Base-by-base conservation (phyloP, 148 eudicot genomes). In the Camellia granthamiana region DNA sequence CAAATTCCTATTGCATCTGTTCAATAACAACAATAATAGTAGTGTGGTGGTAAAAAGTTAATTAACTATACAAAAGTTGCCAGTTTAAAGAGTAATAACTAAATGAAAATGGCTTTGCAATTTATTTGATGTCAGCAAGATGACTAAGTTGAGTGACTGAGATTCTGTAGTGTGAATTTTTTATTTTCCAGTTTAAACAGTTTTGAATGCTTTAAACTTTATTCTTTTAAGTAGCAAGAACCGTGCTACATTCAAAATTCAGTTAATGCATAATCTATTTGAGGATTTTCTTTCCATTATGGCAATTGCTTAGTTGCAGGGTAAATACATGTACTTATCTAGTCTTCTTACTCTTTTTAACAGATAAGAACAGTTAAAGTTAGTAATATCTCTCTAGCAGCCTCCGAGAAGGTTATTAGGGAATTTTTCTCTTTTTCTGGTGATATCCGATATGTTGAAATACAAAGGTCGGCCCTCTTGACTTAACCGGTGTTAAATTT, bases 341-440 rank as follows among this genome's bases (percentile, higher is more conserved):
- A 12, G 58, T 23, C n/a, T 54, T 66, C 46, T 42, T 4, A 10
- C 47, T 10, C 14, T 15, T 71, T 16, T 18, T 56, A 55, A 68
- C 90, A 89, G 92, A 66, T 82, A 43, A 85, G 84, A 76, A 89
- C 92, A 47, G 80, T 89, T 62, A 84, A 84, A 81, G 85, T 87
- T 16, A 81, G 79, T 49, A 89, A 87, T 75, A 69, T 89, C 66
- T 82, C 92, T 4, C 71, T 21, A 30, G 75, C 62, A 74, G 82
- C 88, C 3, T 56, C 87, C 0, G 80, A 81, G 60, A 78, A 30
- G 13, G 87, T 85, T 68, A 84, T 89, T 55, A 77, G n/a, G 73
- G 88, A 84, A 10, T 87, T 89, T 79, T 84, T 89, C 30, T 89
- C 91, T 8, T 87, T 79, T 74, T 89, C 87, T 54, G 89, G 91